These are phyloP conservation scores for Candida sojae DNA, from an alignment of 1,139 yeast genomes.

Conservation along the genomic window DNA sequence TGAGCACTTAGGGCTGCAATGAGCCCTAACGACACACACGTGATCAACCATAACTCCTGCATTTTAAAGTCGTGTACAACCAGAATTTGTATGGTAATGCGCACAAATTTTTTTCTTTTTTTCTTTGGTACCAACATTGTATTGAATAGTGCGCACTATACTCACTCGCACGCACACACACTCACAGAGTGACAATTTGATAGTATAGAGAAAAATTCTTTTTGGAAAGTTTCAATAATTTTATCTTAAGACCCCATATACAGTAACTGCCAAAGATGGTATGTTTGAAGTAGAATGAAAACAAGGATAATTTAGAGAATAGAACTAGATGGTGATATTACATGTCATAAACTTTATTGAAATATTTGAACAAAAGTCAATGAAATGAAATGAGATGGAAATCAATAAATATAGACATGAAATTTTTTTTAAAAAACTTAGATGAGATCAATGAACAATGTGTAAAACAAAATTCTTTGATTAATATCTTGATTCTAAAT, in stretches of 20 bases:
- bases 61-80: neutral
- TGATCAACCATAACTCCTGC: neutral
- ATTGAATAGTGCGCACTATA: neutral
- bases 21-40: neutral
- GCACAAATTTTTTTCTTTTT: neutral
- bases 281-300: constrained; percentile 6
- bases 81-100: neutral
- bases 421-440: too few relatives aligned
- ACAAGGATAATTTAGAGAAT: neutral
- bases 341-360: neutral
- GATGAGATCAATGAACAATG: too few relatives aligned
- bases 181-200: neutral
- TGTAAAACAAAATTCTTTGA: too few relatives aligned
- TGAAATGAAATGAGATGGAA: too few relatives aligned
- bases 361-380: too few relatives aligned
- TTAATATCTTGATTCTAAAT: too few relatives aligned
- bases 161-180: neutral
- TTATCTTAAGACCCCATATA: constrained; percentile 2
- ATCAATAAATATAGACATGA: too few relatives aligned
- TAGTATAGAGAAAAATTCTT: constrained; percentile 8
- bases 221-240: constrained; percentile 9
- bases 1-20: neutral
- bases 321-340: neutral
- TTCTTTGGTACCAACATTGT: neutral
- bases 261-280: constrained; percentile 15